A percentile compares a stretch with the other conserved stretches of the same genome.
Evolutionary conservation across 2,329 filamentous ascomycete species (phyloP).

Genomic region (Hansfordia pulvinata): DNA sequence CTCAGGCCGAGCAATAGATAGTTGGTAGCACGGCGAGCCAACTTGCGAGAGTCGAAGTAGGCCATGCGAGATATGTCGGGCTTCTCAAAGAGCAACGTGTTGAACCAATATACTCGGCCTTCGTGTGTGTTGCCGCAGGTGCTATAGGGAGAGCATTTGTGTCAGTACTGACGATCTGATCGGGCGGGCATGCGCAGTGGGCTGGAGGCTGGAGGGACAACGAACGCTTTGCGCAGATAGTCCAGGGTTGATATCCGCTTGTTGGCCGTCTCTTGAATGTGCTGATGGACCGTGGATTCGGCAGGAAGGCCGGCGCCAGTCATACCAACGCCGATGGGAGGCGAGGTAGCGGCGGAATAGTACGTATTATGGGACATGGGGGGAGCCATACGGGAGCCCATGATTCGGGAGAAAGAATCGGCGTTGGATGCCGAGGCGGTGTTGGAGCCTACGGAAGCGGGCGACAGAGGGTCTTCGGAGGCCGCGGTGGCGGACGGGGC

Average conservation of each 20-base stretch:
- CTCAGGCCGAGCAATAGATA: constrained; percentile 88
- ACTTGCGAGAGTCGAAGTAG: constrained; percentile 72
- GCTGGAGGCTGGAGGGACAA: constrained; percentile 8
- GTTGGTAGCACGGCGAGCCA: constrained; percentile 83
- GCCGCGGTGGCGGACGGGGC: constrained; percentile 24
- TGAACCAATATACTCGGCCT: constrained; percentile 95
- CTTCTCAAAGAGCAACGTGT: constrained; percentile 84
- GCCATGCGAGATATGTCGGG: constrained; percentile 68
- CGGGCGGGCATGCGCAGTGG: neutral
- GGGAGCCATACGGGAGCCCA: too few relatives aligned
- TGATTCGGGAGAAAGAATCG: too few relatives aligned
- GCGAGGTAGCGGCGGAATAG: too few relatives aligned
- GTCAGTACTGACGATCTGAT: too few relatives aligned
- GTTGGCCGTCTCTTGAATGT: constrained; percentile 71
- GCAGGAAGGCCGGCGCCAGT: too few relatives aligned
- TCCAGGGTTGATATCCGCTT: constrained; percentile 92
- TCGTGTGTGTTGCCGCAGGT: constrained; percentile 53
- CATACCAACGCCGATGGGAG: too few relatives aligned
- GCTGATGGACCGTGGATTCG: constrained; percentile 38
- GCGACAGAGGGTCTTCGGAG: too few relatives aligned
- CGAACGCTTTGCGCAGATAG: constrained; percentile 84
- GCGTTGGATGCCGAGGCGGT: constrained; percentile 10
- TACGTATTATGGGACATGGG: too few relatives aligned
- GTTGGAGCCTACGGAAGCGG: too few relatives aligned
- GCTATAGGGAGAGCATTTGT: constrained; percentile 3